Evolutionary conservation across 2,329 filamentous ascomycete species (phyloP).

Genomic region (Pseudogymnoascus sp.): DNA sequence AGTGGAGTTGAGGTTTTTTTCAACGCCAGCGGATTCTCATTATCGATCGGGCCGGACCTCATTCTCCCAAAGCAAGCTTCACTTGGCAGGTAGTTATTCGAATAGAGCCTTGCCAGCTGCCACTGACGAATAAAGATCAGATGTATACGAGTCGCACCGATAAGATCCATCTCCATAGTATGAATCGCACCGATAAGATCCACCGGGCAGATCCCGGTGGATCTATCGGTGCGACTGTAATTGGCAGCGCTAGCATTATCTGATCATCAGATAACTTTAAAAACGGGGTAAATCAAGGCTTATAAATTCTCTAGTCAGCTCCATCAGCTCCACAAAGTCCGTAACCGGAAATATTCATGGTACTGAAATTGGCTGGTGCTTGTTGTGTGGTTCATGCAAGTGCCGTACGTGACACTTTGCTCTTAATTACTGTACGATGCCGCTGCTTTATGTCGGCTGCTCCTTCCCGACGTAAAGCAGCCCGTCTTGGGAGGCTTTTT

Average conservation of each 20-base stretch:
- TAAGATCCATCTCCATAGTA: not conserved
- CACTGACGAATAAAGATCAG: not conserved
- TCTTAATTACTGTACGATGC: not conserved
- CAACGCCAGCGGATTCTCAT: not conserved
- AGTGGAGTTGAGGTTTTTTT: not conserved
- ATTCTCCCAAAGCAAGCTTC: not conserved
- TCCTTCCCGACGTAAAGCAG: not conserved
- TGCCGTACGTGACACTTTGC: not conserved
- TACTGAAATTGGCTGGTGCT: not conserved
- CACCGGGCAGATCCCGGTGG: not conserved
- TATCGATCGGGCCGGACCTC: not conserved
- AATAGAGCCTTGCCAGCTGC: not conserved
- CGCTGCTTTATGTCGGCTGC: not conserved
- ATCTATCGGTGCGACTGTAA: not conserved
- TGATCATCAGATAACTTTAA: conserved; percentile 5
- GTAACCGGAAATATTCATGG: not conserved
- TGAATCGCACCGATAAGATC: not conserved
- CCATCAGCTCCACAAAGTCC: not conserved
- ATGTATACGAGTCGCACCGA: not conserved
- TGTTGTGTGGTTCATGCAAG: not conserved
- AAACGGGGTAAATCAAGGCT: conserved; percentile 1
- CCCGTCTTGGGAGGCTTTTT: not conserved
- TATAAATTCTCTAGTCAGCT: conserved; percentile 4
- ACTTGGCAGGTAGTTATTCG: not conserved
- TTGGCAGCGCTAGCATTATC: not conserved